Evolutionary conservation across 2,329 filamentous ascomycete genomes (phyloP).

Genomic region (Parafenestella ontariensis): DNA sequence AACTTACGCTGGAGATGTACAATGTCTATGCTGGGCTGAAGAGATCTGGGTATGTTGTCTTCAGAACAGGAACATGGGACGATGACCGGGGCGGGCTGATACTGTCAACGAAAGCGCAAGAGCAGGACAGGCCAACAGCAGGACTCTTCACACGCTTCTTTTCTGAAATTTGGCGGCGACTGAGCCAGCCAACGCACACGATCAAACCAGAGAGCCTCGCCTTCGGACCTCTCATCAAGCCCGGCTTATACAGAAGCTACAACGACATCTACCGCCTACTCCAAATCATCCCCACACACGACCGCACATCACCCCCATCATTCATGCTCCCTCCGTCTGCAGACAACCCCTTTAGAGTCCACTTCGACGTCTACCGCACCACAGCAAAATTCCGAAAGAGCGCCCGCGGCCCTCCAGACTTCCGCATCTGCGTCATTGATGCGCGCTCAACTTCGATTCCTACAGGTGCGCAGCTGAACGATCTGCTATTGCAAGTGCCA

Average conservation of each 20-base stretch:
- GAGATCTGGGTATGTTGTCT: slow-evolving; percentile 80
- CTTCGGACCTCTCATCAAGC: slow-evolving; percentile 59
- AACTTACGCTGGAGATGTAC: slow-evolving; percentile 76
- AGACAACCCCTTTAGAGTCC: slow-evolving; percentile 70
- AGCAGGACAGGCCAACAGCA: slow-evolving; percentile 9
- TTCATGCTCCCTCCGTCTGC: slow-evolving; percentile 38
- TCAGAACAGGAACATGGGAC: slow-evolving; percentile 67
- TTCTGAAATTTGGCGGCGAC: slow-evolving; percentile 41
- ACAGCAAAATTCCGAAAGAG: slow-evolving; percentile 73
- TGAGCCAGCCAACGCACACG: slow-evolving; percentile 28
- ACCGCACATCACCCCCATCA: slow-evolving; percentile 57
- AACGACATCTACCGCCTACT: slow-evolving; percentile 77
- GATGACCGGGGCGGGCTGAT: slow-evolving; percentile 34
- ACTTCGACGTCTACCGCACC: slow-evolving; percentile 85
- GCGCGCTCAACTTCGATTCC: slow-evolving; percentile 76
- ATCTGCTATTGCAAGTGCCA: slow-evolving; percentile 76
- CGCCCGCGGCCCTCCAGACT: slow-evolving; percentile 80
- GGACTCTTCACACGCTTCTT: slow-evolving; percentile 46
- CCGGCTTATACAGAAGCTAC: slow-evolving; percentile 63
- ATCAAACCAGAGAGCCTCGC: slow-evolving; percentile 31
- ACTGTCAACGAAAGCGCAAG: slow-evolving; percentile 7
- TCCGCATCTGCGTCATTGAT: slow-evolving; percentile 82
- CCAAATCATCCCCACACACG: slow-evolving; percentile 74
- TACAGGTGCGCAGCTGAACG: slow-evolving; percentile 72
- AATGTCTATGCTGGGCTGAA: slow-evolving; percentile 88